phyloP scores from a whole-genome alignment of 139 green algal genomes.

The Gonium pectorale region DNA sequence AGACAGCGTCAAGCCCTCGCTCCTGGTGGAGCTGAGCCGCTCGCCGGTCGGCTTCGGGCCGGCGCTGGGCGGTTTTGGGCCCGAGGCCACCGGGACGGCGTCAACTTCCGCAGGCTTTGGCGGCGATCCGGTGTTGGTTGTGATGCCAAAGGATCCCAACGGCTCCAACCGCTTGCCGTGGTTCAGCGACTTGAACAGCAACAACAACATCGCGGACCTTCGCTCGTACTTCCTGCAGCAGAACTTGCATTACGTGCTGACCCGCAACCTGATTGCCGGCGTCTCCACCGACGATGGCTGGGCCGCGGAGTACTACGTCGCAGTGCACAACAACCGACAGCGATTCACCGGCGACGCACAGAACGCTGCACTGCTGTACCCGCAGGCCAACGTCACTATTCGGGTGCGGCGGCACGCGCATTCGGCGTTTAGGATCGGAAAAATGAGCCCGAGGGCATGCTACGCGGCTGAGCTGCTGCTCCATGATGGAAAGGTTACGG shows the following conservation, averaged over 20 bases:
- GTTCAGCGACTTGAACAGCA: background rate
- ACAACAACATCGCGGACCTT: slow-evolving; percentile 24
- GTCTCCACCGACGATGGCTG: background rate
- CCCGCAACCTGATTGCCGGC: background rate
- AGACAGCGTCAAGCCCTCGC: background rate
- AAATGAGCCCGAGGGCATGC: no score
- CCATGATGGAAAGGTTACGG: no score
- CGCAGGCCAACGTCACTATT: slow-evolving; percentile 8
- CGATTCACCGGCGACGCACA: no score
- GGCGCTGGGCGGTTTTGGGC: background rate
- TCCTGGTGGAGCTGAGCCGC: slow-evolving; percentile 21
- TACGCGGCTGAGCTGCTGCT: no score
- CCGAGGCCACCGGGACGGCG: no score
- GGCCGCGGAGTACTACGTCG: slow-evolving; percentile 19
- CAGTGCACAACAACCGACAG: slow-evolving; percentile 33
- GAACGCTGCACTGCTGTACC: background rate
- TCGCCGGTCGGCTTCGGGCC: background rate
- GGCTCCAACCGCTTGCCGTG: slow-evolving; percentile 22
- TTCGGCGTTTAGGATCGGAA: no score
- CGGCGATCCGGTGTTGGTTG: slow-evolving; percentile 25
- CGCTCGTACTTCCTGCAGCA: slow-evolving; percentile 10
- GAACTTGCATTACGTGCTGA: slow-evolving; percentile 8
- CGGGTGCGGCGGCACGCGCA: no score
- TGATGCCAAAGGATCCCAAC: background rate
- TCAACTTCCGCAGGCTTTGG: no score